Evolutionary conservation across 352 stramenopile species (phyloP).

Genomic region (Globisporangium echinulatum): DNA sequence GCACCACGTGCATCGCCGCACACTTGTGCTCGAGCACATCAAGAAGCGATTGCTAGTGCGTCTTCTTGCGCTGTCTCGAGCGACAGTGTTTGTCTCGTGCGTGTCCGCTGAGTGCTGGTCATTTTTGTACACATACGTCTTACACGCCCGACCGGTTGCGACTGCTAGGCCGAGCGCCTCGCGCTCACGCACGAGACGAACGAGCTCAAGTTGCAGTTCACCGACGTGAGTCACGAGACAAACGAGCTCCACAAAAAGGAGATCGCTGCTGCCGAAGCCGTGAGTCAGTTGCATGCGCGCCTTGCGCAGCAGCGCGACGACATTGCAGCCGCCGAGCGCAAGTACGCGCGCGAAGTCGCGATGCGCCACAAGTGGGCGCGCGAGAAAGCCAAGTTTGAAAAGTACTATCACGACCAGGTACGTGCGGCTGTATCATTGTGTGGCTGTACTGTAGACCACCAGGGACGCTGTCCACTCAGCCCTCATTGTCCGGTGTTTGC

Average conservation of each 20-base stretch:
- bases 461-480: too few species aligned
- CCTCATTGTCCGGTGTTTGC: not conserved
- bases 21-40: conserved; percentile 75
- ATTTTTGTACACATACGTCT: too few species aligned
- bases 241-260: conserved; percentile 79
- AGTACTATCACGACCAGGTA: conserved; percentile 80
- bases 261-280: conserved; percentile 56
- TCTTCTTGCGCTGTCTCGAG: not conserved
- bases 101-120: too few species aligned
- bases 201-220: conserved; percentile 52
- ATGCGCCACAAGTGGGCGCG: conserved; percentile 70
- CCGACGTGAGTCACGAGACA: conserved; percentile 54
- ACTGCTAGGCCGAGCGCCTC: conserved; percentile 34
- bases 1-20: conserved; percentile 50
- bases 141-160: not conserved
- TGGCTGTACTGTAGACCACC: not conserved
- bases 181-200: conserved; percentile 49
- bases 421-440: not conserved
- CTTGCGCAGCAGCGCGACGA: conserved; percentile 63
- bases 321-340: conserved; percentile 50
- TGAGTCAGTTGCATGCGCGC: conserved; percentile 64
- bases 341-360: conserved; percentile 59
- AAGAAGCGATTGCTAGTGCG: conserved; percentile 59
- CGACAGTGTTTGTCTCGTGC: not conserved
- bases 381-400: conserved; percentile 81